These are phyloP conservation scores for Saturnispora halmiae DNA, from an alignment of 805 yeast genomes.

Conservation along the genomic window DNA sequence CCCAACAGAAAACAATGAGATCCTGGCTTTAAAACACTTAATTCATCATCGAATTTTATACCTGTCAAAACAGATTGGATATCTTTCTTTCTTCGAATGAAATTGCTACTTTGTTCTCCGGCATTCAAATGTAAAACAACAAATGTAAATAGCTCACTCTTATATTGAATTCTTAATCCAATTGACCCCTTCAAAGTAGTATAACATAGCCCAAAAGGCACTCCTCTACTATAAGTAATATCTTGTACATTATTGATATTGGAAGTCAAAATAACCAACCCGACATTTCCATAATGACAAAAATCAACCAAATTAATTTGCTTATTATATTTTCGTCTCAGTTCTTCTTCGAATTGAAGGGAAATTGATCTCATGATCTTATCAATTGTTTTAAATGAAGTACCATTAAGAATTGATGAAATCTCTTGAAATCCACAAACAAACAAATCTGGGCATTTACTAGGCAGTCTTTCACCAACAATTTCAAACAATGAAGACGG, in stretches of 20 bases:
- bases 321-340: constrained; percentile 29
- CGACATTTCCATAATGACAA: constrained; percentile 50
- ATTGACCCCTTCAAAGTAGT: constrained; percentile 72
- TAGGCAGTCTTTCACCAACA: constrained; percentile 15
- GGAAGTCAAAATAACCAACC: constrained; percentile 43
- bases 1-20: constrained; percentile 70
- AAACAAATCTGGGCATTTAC: constrained; percentile 34
- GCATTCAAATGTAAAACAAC: constrained; percentile 71
- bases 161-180: constrained; percentile 43
- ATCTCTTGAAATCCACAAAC: constrained; percentile 65
- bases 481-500: constrained; percentile 30
- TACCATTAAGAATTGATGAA: constrained; percentile 46
- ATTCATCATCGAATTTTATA: constrained; percentile 50
- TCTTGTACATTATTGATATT: constrained; percentile 20
- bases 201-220: constrained; percentile 47
- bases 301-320: constrained; percentile 31
- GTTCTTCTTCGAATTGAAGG: constrained; percentile 27
- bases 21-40: constrained; percentile 40
- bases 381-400: constrained; percentile 33
- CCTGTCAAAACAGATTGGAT: constrained; percentile 40
- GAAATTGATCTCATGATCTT: constrained; percentile 31
- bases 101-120: constrained; percentile 51
- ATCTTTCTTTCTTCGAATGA: constrained; percentile 44
- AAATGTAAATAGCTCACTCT: constrained; percentile 42
- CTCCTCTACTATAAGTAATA: constrained; percentile 21